Evolutionary conservation across 139 green algal species (phyloP).

Genomic region (Yamagishiella unicocca): DNA sequence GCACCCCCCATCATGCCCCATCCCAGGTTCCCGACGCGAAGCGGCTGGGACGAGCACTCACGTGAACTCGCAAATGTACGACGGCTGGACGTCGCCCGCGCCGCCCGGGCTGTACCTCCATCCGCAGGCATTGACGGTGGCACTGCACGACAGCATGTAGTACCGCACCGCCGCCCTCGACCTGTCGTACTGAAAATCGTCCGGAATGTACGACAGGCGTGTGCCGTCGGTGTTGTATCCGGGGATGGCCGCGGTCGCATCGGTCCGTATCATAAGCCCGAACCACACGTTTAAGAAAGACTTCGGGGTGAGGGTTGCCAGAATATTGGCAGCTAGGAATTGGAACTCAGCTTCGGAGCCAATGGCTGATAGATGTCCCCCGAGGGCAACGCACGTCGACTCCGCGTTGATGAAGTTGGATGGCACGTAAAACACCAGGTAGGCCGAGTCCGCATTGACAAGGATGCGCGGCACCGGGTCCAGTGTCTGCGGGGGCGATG

Average conservation of each 20-base stretch:
- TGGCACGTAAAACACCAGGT: constrained; percentile 5
- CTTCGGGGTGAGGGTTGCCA: not conserved
- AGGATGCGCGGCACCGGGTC: not conserved
- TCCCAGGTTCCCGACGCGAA: not conserved
- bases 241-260: not conserved
- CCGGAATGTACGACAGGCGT: constrained; percentile 7
- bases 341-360: not conserved
- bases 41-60: too few species aligned
- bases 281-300: constrained; percentile 18
- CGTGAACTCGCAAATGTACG: constrained; percentile 30
- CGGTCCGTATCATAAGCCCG: not conserved
- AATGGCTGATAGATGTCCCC: constrained; percentile 16
- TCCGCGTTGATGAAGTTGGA: not conserved
- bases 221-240: constrained; percentile 32
- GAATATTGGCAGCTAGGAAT: not conserved
- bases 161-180: constrained; percentile 12
- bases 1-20: not conserved
- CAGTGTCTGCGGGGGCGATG: not conserved
- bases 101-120: constrained; percentile 31
- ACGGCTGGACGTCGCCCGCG: not conserved
- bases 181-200: constrained; percentile 16
- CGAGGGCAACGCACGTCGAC: not conserved
- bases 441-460: not conserved
- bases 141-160: constrained; percentile 20
- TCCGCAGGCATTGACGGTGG: not conserved